Evolutionary conservation across 345 rosid genomes (phyloP).

Genomic region (Abelmoschus esculentus): DNA sequence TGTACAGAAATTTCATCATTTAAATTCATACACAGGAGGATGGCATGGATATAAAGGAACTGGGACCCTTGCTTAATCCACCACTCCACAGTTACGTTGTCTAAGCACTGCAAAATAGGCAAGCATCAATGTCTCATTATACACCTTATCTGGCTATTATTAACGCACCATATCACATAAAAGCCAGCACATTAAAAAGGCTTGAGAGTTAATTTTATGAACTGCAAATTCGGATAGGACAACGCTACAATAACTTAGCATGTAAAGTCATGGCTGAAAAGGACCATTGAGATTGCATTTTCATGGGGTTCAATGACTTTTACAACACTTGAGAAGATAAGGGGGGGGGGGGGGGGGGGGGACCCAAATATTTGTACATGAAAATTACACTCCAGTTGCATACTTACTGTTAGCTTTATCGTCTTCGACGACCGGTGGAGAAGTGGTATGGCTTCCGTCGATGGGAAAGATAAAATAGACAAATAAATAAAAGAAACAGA

Average conservation of each 20-base stretch:
- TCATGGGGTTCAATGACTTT: no score
- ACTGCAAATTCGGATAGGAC: background rate
- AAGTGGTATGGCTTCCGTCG: no score
- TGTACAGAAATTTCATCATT: background rate
- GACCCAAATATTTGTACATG: background rate
- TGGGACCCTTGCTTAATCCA: no score
- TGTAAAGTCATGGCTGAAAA: background rate
- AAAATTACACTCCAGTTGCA: background rate
- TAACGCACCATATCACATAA: background rate
- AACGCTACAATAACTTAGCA: background rate
- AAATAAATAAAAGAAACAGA: background rate
- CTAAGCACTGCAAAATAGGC: background rate
- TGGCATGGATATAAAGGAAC: no score
- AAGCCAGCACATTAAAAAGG: background rate
- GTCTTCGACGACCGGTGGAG: no score
- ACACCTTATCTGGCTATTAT: background rate
- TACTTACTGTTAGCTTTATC: no score
- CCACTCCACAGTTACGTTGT: background rate
- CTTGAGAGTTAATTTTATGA: background rate
- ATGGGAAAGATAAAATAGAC: no score
- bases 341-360: no score
- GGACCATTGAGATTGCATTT: background rate
- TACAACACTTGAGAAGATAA: no score
- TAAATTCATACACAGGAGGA: no score
- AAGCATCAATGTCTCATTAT: background rate